Percentiles rank a stretch among this genome's conserved stretches.
Conservation (phyloP, 768 basidiomycete species). For the Tulasnella sp. region DNA sequence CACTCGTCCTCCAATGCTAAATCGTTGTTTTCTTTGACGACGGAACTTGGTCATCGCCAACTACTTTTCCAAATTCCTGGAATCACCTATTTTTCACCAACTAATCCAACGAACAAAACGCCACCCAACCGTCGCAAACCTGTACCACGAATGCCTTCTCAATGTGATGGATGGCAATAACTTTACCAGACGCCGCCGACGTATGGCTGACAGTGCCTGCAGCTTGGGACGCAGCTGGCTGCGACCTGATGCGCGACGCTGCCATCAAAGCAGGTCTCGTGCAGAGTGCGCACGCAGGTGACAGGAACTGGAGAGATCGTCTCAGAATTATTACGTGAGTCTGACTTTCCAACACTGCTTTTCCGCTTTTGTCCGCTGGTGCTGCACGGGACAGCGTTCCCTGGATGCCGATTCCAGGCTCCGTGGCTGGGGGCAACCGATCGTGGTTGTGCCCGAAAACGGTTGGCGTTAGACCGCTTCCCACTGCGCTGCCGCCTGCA, state of each 20-base stretch:
- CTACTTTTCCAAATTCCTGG: background rate
- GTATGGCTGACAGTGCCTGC: constrained; percentile 84
- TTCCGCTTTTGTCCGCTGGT: background rate
- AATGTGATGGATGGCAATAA: background rate
- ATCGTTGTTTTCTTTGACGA: background rate
- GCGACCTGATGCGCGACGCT: constrained; percentile 77
- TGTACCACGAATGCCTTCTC: background rate
- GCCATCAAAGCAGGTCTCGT: constrained; percentile 77
- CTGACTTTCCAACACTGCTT: background rate
- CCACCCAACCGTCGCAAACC: background rate
- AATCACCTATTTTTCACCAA: background rate
- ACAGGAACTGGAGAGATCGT: constrained; percentile 69
- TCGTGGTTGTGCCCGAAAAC: background rate
- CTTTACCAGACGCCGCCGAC: constrained; percentile 59
- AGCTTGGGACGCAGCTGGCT: constrained; percentile 83
- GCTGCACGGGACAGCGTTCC: background rate
- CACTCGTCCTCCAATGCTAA: background rate
- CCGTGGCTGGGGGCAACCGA: background rate
- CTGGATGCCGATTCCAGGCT: background rate
- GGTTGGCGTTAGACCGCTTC: background rate
- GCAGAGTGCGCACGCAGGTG: constrained; percentile 58
- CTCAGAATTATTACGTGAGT: constrained; percentile 68
- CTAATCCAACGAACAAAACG: background rate
- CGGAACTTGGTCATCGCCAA: background rate
- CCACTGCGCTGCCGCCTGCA: background rate